Base-by-base conservation (phyloP, 1,284 basidiomycete genomes). In the Lentinula novae-zelandiae region DNA sequence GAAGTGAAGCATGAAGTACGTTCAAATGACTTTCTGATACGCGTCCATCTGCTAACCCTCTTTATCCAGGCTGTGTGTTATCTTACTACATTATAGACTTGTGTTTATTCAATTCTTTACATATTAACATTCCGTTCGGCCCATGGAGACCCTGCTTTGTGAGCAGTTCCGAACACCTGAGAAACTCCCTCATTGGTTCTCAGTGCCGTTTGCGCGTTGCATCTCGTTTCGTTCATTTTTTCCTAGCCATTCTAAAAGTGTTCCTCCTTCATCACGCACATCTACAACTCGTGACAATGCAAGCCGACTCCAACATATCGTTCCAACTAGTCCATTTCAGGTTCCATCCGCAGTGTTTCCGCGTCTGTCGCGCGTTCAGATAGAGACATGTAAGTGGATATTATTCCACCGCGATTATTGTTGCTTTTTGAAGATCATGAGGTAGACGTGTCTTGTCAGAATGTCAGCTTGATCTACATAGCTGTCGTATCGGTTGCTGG, bases 141-240 rank as follows among this genome's bases (percentile, higher is more conserved):
- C 49, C 5, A 33, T 33, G 10, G 15, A 50, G 9, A 50, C 39
- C n/a, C 39, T 22, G 38, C 22, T 13, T 54, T 54, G 9, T 31
- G 22, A 31, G 42, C 42, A 20, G 10, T 27, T 34, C 12, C 22
- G 31, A 13, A 6, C 10, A 27, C 53, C 22, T 40, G 53, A 38
- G 53, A 54, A 54, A 15, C 17, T 31, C 27, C 36, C 4, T 39
- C n/a, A 38, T 22, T 39, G 33, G 52, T 10, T 38, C 53, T 22
- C 53, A 53, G 33, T 54, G 39, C 12, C 17, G 38, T 39, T 54
- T 39, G 33, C 22, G 22, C 7, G 17, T 13, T 39, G 40, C 2
- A 54, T 20, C 53, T 54, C 39, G 17, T 54, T 54, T 54, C 38
- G 53, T 54, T 54, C 53, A 42, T 13, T 38, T 54, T 20, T 54